Base-by-base conservation (phyloP, 176 grass and related monocot genomes). In the Hordeum vulgare region DNA sequence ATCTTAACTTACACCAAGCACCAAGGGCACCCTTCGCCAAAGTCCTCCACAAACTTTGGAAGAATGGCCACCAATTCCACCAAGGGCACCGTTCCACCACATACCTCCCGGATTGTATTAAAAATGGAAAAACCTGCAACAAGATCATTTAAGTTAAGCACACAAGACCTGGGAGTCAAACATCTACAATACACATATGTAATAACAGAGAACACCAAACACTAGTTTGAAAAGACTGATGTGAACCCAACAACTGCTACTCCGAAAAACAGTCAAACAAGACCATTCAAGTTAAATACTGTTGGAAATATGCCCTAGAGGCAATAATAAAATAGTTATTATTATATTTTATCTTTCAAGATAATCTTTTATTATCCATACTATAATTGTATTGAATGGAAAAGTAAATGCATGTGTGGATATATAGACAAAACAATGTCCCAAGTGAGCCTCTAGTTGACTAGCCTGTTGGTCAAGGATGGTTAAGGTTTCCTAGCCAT, bases 51-150 rank as follows among this genome's bases (percentile, higher is more conserved):
- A 91, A 91, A 92, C 76, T 90, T 99, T 87, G 90, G 85, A 90
- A 88, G 75, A 80, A 94, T 90, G 85, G 90, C 87, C 93, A 96
- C 91, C 96, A 87, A 87, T 80, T 94, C 90, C 93, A 94, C 80
- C 93, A 88, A 90, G 87, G 90, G 87, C 87, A 94, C 94, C 94
- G 93, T 90, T 90, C 89, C 97, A 99, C 85, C 93, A 92, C 81
- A 94, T 80, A 94, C 81, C 93, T 94, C 83, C 93, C 85, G 81
- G 85, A 76, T 92, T 94, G 92, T 78, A 90, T 86, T 89, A 93
- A 97, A 94, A 94, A 89, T 85, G 87, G 84, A 89, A 89, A 91
- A 99, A 99, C 92, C 88, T 97, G 94, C 95, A 97, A 97, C 96
- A 99, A 99, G 87, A 99, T 94, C 89, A 91, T 89, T 92, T 71